phyloP scores from a whole-genome alignment of 257 asterid genomes.

The Solanum medicagineum region DNA sequence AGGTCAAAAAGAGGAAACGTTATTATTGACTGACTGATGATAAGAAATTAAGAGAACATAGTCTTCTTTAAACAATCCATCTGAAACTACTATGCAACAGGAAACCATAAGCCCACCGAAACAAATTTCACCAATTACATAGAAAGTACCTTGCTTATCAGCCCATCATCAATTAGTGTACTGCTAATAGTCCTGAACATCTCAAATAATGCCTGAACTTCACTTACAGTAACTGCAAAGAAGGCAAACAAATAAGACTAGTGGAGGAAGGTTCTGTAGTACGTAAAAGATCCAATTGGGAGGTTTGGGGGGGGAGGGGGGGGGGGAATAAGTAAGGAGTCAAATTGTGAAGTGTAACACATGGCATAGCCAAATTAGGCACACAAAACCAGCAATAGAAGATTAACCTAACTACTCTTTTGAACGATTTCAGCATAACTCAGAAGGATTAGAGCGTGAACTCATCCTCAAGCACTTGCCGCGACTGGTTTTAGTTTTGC shows the following conservation, averaged over 20 bases:
- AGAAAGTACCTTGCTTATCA: constrained; percentile 69
- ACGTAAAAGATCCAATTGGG: background rate
- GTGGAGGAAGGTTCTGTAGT: background rate
- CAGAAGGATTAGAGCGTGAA: background rate
- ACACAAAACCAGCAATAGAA: background rate
- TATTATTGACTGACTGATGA: background rate
- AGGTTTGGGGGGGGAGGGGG: background rate
- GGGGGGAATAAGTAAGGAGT: background rate
- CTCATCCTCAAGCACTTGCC: too few relatives aligned
- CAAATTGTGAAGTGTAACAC: background rate
- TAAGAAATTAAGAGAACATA: background rate
- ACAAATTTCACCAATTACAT: background rate
- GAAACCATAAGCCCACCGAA: background rate
- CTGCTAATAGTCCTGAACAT: constrained; percentile 95
- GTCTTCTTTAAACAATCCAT: background rate
- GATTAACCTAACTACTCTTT: background rate
- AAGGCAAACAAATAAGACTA: background rate
- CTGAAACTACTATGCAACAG: background rate
- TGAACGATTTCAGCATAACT: background rate
- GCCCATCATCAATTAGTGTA: constrained; percentile 85
- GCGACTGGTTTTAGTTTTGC: background rate
- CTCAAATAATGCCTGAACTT: constrained; percentile 96
- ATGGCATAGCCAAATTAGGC: background rate
- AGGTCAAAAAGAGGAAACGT: background rate
- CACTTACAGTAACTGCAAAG: constrained; percentile 91